Conservation (phyloP, 805 yeast species). For the Saccharomycopsis sp. region DNA sequence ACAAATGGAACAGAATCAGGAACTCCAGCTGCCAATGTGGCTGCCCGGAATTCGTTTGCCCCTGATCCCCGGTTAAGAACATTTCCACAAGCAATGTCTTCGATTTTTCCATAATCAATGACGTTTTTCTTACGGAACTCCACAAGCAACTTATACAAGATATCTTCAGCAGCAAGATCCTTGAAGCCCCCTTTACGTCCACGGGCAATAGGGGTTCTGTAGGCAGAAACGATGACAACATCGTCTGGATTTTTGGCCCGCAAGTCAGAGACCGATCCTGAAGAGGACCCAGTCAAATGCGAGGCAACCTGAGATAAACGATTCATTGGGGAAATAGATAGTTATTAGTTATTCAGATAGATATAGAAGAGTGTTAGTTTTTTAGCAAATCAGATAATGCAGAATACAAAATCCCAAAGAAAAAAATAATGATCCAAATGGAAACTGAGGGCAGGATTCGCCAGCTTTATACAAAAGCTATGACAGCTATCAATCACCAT, state of each 20-base stretch:
- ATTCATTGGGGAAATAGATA: too few relatives aligned
- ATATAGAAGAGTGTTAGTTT: too few relatives aligned
- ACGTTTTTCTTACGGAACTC: constrained; percentile 51
- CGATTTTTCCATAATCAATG: constrained; percentile 53
- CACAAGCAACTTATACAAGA: constrained; percentile 57
- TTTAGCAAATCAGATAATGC: not conserved
- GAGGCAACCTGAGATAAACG: constrained; percentile 27
- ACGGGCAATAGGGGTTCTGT: constrained; percentile 83
- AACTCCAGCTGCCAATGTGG: constrained; percentile 83
- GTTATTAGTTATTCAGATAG: too few relatives aligned
- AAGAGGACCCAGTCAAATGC: constrained; percentile 23
- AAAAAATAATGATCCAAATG: not conserved
- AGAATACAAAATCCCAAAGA: not conserved
- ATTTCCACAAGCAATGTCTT: constrained; percentile 86
- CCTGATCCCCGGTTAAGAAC: constrained; percentile 92
- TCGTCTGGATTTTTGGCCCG: constrained; percentile 64
- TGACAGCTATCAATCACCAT: not conserved
- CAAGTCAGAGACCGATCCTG: not conserved
- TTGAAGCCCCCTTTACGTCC: constrained; percentile 85
- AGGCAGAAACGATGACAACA: constrained; percentile 84
- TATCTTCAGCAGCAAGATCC: constrained; percentile 75
- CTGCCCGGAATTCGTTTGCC: constrained; percentile 91
- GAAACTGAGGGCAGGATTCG: not conserved
- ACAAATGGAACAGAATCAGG: constrained; percentile 74
- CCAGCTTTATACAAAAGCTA: not conserved